Evolutionary conservation across 768 basidiomycete species (phyloP).

Genomic region (Amanita rimosa): DNA sequence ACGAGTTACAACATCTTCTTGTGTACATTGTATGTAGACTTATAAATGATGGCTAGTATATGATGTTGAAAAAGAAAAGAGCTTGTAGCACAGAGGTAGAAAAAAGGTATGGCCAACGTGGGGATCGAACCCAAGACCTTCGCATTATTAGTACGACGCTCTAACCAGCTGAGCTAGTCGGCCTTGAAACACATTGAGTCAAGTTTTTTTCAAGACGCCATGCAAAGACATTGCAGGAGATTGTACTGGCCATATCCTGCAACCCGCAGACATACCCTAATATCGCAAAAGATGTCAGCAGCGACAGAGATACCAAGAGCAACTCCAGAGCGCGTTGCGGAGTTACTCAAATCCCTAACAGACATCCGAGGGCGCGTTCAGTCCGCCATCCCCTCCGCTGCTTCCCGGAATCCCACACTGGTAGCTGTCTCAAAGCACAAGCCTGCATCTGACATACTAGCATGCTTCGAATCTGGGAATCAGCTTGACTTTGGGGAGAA

Average conservation of each 20-base stretch:
- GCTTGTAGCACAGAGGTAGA: neutral
- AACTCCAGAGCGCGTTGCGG: conserved; percentile 32
- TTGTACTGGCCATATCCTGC: neutral
- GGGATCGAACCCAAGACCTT: conserved; percentile 78
- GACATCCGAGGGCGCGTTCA: conserved; percentile 42
- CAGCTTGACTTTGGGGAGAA: conserved; percentile 97
- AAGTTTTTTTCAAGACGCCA: neutral
- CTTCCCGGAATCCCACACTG: conserved; percentile 25
- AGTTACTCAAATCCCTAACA: conserved; percentile 40
- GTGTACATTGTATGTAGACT: no score
- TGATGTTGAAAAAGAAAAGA: neutral
- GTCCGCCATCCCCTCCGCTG: conserved; percentile 15
- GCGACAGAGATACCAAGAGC: conserved; percentile 8
- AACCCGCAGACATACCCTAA: neutral
- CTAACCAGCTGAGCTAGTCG: conserved; percentile 93
- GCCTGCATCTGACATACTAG: conserved; percentile 76
- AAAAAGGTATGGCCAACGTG: conserved; percentile 48
- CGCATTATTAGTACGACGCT: conserved; percentile 85
- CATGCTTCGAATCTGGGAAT: conserved; percentile 60
- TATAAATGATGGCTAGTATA: no score
- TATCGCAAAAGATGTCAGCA: neutral
- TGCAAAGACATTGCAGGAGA: neutral
- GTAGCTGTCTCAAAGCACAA: conserved; percentile 94
- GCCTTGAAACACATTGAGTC: conserved; percentile 21
- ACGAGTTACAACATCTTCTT: no score